Conservation (phyloP, 495 filamentous ascomycete genomes). For the Hypoxylon intermedium region DNA sequence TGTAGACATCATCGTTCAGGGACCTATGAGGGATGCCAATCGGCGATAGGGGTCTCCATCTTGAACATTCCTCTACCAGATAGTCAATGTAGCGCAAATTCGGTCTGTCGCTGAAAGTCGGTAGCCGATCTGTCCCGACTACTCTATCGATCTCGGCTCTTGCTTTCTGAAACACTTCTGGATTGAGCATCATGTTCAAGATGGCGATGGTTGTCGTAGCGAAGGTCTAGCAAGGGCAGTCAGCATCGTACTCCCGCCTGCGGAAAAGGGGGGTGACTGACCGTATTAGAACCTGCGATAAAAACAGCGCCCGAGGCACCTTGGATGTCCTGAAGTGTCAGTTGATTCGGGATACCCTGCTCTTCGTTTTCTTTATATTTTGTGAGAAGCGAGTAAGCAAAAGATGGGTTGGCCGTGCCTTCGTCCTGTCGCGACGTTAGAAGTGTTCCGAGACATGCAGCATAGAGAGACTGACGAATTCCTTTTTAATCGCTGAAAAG, state of each 20-base stretch:
- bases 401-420: slow-evolving; percentile 38
- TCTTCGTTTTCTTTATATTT: slow-evolving; percentile 38
- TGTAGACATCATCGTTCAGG: slow-evolving; percentile 58
- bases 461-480: slow-evolving; percentile 32
- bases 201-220: slow-evolving; percentile 51
- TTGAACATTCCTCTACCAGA: slow-evolving; percentile 64
- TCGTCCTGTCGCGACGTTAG: slow-evolving; percentile 31
- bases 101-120: slow-evolving; percentile 57
- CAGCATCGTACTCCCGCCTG: not conserved
- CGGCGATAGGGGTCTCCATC: slow-evolving; percentile 67
- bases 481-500: slow-evolving; percentile 38
- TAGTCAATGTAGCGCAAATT: slow-evolving; percentile 60
- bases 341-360: slow-evolving; percentile 42
- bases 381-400: slow-evolving; percentile 43
- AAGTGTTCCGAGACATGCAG: too few relatives aligned
- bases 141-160: slow-evolving; percentile 66
- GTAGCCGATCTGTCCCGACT: slow-evolving; percentile 54
- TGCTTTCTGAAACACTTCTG: slow-evolving; percentile 58
- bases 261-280: slow-evolving; percentile 12
- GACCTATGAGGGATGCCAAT: slow-evolving; percentile 66
- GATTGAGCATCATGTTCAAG: slow-evolving; percentile 52
- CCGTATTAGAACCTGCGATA: slow-evolving; percentile 60
- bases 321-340: slow-evolving; percentile 55
- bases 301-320: slow-evolving; percentile 57
- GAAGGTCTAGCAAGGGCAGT: slow-evolving; percentile 38